phyloP scores from a whole-genome alignment of 371 early-diverging fungal species.

The Lichtheimia ornata region DNA sequence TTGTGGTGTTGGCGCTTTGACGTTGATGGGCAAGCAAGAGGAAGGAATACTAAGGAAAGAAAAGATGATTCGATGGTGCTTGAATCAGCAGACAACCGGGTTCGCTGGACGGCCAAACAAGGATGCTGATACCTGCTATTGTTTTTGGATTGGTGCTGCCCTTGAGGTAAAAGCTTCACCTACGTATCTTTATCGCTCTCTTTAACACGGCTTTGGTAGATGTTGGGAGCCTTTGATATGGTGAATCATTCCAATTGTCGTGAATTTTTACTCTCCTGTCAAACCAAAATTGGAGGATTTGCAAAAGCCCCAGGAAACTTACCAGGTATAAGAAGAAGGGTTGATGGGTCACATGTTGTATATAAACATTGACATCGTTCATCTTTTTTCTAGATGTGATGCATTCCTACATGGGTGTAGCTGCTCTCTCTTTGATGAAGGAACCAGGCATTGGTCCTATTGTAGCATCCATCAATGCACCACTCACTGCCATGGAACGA shows the following conservation, averaged over 20 bases:
- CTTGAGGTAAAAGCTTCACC: constrained; percentile 50
- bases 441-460: constrained; percentile 57
- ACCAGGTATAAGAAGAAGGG: constrained; percentile 58
- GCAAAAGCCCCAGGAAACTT: constrained; percentile 66
- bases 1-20: constrained; percentile 89
- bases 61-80: constrained; percentile 75
- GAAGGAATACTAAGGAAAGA: constrained; percentile 64
- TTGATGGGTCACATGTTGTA: background rate
- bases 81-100: constrained; percentile 78
- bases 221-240: constrained; percentile 52
- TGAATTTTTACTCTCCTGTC: constrained; percentile 66
- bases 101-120: constrained; percentile 95
- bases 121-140: constrained; percentile 94
- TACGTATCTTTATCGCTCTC: background rate
- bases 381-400: constrained; percentile 62
- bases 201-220: constrained; percentile 5
- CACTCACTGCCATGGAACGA: constrained; percentile 35
- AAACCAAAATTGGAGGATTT: constrained; percentile 76
- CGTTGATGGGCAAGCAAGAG: constrained; percentile 63
- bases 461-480: constrained; percentile 59
- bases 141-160: constrained; percentile 96
- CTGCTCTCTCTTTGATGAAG: constrained; percentile 66
- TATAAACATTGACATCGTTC: too few relatives aligned
- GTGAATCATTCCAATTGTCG: constrained; percentile 59
- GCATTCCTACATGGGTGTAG: constrained; percentile 89